Evolutionary conservation across 208 protist species (phyloP), one percentile per base, ranked within the genome.

Genomic region (Lotmaria passim): DNA sequence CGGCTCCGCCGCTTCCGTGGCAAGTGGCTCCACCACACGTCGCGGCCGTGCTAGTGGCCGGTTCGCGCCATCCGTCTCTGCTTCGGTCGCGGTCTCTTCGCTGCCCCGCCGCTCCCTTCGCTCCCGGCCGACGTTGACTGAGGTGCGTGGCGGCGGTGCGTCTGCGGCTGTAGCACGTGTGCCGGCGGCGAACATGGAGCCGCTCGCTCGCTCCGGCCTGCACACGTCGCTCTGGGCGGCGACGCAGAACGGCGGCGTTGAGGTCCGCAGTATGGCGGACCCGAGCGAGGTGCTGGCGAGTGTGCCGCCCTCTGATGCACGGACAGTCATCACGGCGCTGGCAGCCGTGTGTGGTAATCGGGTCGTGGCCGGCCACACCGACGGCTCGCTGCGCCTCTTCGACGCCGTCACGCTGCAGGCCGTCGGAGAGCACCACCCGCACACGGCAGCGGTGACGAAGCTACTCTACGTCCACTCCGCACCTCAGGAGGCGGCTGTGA

Each of bases 211-310:
- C 6, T 71, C 58, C 7, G 84, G 80, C 33, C 57, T 85, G 14
- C 75, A 85, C 71, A 75, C 77, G 17, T 75, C 82, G 6, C 60
- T 91, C 34, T 94, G 89, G 89, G 26, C 84, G 28, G 86, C 76
- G 31, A 50, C 57, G 1, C 78, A 77, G 59, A 82, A 89, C 34
- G 89, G 89, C 23, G 71, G 75, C 30, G 75, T 94, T 39, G 89
- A 94, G 67, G 75, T 94, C 39, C 86, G 86, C 51, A 71, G 71
- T 47, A 34, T 68, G 30, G 72, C 73, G n/a, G 71, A 86, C 53
- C 84, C 77, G 5, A 73, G 73, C 38, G 36, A 64, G 26, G 44
- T 90, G 2, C 28, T 93, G 39, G 61, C 71, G 6, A 67, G 73
- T 39, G 41, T 91, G 21, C 69, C 63, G 3, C 56, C 55, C 33